A percentile compares a stretch with the other conserved stretches of the same genome.
These are phyloP conservation scores for Globisporangium paroecandrum DNA, from an alignment of 352 stramenopile species.

Conservation along the genomic window DNA sequence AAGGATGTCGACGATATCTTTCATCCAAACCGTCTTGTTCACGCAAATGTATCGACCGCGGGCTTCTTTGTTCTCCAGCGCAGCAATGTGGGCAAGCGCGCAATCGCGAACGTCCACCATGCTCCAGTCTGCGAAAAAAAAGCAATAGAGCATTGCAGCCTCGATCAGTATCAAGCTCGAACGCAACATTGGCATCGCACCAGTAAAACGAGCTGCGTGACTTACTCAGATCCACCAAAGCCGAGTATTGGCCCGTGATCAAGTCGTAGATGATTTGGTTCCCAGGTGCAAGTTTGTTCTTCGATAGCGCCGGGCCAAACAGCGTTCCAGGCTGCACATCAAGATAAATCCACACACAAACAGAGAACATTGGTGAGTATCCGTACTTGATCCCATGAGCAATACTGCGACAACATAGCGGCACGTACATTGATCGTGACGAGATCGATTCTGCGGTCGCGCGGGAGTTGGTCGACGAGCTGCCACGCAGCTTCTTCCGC, in stretches of 20 bases:
- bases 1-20: conserved; percentile 85
- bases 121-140: conserved; percentile 58
- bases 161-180: neutral
- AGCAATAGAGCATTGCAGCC: neutral
- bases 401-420: neutral
- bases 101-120: conserved; percentile 86
- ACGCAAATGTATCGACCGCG: conserved; percentile 85
- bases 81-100: conserved; percentile 72
- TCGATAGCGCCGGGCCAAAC: conserved; percentile 78
- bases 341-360: neutral
- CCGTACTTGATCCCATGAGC: neutral
- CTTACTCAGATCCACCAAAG: conserved; percentile 81
- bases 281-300: conserved; percentile 76
- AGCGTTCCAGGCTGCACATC: conserved; percentile 61
- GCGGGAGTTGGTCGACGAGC: conserved; percentile 81
- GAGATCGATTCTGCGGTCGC: conserved; percentile 78
- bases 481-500: conserved; percentile 86
- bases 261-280: conserved; percentile 89
- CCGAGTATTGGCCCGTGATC: conserved; percentile 83
- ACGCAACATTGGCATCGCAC: neutral
- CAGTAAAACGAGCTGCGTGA: neutral
- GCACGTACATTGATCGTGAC: conserved; percentile 80
- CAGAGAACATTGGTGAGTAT: neutral
- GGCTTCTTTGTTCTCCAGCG: conserved; percentile 81
- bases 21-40: conserved; percentile 84